Conservation (phyloP, 2,329 filamentous ascomycete genomes). For the Aureobasidium sp. region DNA sequence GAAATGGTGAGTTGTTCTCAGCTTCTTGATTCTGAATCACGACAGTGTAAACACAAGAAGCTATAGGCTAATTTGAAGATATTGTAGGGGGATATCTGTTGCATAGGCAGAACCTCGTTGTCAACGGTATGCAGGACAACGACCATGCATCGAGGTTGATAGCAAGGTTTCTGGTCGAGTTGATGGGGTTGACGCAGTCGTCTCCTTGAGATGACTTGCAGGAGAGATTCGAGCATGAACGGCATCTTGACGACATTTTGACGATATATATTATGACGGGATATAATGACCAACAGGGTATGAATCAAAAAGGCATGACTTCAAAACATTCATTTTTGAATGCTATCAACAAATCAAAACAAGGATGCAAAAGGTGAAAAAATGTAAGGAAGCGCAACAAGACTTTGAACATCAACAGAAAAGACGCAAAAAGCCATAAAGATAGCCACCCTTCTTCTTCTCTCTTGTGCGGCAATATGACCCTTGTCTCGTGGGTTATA, state of each 20-base stretch:
- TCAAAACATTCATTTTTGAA: too few species aligned
- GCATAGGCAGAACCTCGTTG: slow-evolving; percentile 31
- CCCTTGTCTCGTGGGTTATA: background rate
- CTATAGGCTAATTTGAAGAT: background rate
- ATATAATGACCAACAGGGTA: too few species aligned
- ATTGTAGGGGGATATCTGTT: slow-evolving; percentile 33
- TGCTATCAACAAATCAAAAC: too few species aligned
- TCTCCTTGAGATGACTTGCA: background rate
- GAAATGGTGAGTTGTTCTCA: slow-evolving; percentile 33
- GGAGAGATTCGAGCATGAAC: too few species aligned
- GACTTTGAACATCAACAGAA: background rate
- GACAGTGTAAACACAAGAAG: background rate
- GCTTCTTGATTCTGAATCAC: background rate
- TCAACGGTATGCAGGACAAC: slow-evolving; percentile 32
- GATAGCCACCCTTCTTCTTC: background rate
- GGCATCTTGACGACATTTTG: too few species aligned
- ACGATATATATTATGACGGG: too few species aligned
- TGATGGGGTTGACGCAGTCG: slow-evolving; percentile 19
- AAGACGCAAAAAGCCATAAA: background rate
- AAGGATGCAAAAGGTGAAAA: background rate
- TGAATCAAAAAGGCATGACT: too few species aligned
- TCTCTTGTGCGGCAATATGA: slow-evolving; percentile 9
- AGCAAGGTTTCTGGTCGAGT: slow-evolving; percentile 37
- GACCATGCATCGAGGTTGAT: slow-evolving; percentile 38
- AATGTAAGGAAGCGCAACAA: slow-evolving; percentile 4